phyloP scores from a whole-genome alignment of 148 eudicot genomes.

The Amaranthus palmeri region DNA sequence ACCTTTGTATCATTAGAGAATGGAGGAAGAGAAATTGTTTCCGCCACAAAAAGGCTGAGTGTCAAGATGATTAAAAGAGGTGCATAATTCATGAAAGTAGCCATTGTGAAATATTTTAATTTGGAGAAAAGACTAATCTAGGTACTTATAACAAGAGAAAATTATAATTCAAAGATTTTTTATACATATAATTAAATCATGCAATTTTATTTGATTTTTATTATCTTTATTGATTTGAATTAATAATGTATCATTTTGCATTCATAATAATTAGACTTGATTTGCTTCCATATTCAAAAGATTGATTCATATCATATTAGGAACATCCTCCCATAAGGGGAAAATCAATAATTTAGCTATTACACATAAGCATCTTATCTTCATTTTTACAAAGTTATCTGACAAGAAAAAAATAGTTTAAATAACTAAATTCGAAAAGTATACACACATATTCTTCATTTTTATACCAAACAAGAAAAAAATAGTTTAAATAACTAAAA shows the following conservation, averaged over 20 bases:
- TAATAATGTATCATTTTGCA: neutral
- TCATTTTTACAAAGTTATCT: no score
- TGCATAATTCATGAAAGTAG: constrained; percentile 1
- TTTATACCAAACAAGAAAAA: no score
- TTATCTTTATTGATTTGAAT: neutral
- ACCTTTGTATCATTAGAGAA: constrained; percentile 24
- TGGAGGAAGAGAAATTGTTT: neutral
- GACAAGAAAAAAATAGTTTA: no score
- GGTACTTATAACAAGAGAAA: neutral
- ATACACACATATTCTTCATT: no score
- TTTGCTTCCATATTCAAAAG: neutral
- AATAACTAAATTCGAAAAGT: no score
- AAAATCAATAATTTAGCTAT: no score
- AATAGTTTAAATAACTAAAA: no score
- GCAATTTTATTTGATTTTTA: neutral
- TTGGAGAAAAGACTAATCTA: neutral
- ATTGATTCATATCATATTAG: neutral
- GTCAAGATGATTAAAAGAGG: neutral
- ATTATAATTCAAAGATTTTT: neutral
- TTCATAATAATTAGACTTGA: neutral
- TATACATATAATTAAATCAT: neutral
- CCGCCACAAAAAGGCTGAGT: constrained; percentile 6
- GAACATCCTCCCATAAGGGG: no score
- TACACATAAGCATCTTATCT: no score
- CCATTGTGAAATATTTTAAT: constrained; percentile 15